A percentile compares a stretch with the other conserved stretches of the same genome.
These are phyloP conservation scores for Leishmania major DNA, from an alignment of 208 protist species.

Conservation along the genomic window DNA sequence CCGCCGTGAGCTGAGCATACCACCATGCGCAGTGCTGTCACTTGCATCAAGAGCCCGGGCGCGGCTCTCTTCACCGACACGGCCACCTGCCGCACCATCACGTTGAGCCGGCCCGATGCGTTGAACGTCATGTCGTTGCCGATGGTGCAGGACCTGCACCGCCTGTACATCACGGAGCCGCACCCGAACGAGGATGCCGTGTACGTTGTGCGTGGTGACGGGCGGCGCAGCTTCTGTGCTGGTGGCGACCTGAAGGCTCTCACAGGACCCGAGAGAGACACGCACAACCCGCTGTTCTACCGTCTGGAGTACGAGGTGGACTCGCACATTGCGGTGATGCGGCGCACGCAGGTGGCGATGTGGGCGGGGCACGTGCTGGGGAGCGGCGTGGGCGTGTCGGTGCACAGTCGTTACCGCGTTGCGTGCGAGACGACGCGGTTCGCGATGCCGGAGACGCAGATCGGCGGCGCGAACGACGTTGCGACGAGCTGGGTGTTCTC, in stretches of 20 bases:
- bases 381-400: slow-evolving; percentile 79
- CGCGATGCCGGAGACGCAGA: slow-evolving; percentile 87
- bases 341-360: slow-evolving; percentile 68
- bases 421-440: slow-evolving; percentile 76
- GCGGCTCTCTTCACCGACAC: slow-evolving; percentile 38
- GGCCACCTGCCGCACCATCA: slow-evolving; percentile 45
- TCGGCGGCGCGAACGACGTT: slow-evolving; percentile 74
- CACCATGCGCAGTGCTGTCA: slow-evolving; percentile 6
- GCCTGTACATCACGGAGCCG: slow-evolving; percentile 39
- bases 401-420: slow-evolving; percentile 76
- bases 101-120: slow-evolving; percentile 32
- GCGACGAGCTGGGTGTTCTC: slow-evolving; percentile 69
- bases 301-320: slow-evolving; percentile 72
- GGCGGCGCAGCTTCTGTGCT: slow-evolving; percentile 67
- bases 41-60: slow-evolving; percentile 8
- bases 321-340: slow-evolving; percentile 65
- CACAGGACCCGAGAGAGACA: slow-evolving; percentile 3
- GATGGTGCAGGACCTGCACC: slow-evolving; percentile 50
- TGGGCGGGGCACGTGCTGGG: slow-evolving; percentile 88
- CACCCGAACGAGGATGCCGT: slow-evolving; percentile 41
- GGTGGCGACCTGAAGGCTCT: slow-evolving; percentile 72
- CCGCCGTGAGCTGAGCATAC: background rate
- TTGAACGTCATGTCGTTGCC: slow-evolving; percentile 55
- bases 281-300: slow-evolving; percentile 53
- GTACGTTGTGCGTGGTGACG: slow-evolving; percentile 47